Evolutionary conservation across 495 filamentous ascomycete species (phyloP), one percentile per base, ranked within the genome.

Genomic region (Aspergillus biplanus): DNA sequence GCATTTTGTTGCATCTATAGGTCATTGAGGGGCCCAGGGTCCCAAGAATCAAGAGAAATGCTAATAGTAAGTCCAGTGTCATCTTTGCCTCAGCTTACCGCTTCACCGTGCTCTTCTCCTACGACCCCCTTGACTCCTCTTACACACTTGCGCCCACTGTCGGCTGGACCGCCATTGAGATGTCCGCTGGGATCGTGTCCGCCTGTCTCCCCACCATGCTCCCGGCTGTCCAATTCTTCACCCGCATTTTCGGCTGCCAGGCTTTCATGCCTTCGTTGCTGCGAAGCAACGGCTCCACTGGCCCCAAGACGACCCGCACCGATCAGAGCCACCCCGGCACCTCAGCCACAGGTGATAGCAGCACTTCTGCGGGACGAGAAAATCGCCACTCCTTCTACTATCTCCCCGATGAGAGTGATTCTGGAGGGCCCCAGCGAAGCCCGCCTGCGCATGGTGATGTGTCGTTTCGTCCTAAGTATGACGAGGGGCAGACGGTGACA

Each of bases 191-290:
- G 13, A 80, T 82, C 68, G 68, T 81, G 13, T 78, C 72, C 34
- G 78, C 78, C 58, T 80, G 77, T 63, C 74, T 82, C 13, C 78
- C 78, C 5, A 79, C 78, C n/a, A 56, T 82, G 13, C 70, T 69
- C 1, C 78, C 78, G 15, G 65, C 69, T 7, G 48, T 68, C 12
- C 62, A 62, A 7, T 55, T 64, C 48, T 59, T 33, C 33, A 59
- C 64, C 33, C 68, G 68, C 33, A 39, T 48, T 2, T 58, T 70
- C 33, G 65, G 61, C 16, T 56, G 67, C 53, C 60, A 66, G 32
- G 33, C 52, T 39, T 16, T 53, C 21, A 62, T 64, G 18, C 55
- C 66, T 6, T 61, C 63, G 1, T 16, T 67, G 6, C 49, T 67
- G 37, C 64, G 59, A 13, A 65, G 63, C 32, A 56, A 7, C 54